Conservation (phyloP, 345 rosid species). For the Eucalyptus polybractea region DNA sequence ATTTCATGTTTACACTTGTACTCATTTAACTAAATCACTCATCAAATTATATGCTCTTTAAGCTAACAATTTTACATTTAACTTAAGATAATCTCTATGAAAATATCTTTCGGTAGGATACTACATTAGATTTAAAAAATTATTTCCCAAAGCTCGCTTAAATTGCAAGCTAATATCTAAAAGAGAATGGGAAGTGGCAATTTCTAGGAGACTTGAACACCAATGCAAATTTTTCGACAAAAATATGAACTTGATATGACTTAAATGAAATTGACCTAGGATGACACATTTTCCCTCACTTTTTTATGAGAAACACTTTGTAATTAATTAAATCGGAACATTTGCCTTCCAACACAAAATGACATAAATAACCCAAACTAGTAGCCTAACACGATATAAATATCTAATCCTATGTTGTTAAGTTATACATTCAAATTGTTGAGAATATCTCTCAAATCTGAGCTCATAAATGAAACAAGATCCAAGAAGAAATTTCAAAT, state of each 20-base stretch:
- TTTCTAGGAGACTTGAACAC: neutral
- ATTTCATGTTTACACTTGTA: no score
- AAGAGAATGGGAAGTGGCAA: neutral
- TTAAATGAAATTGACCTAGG: neutral
- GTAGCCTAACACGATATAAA: rapidly evolving
- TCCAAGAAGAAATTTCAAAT: no score
- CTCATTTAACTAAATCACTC: no score
- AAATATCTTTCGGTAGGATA: neutral
- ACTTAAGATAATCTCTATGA: neutral
- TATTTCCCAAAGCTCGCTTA: neutral
- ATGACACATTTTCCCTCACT: neutral
- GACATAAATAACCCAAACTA: neutral
- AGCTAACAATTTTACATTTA: neutral
- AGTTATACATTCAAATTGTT: neutral
- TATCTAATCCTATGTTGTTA: neutral
- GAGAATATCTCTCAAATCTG: no score
- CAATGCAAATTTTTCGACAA: neutral
- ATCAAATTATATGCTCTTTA: no score
- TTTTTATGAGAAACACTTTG: neutral
- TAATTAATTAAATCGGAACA: neutral
- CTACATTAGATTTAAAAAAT: neutral
- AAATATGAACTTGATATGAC: neutral
- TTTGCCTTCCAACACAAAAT: neutral
- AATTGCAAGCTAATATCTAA: neutral
- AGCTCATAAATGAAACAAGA: no score